phyloP scores from a whole-genome alignment of 257 asterid genomes.

The Cynanchum wilfordii region DNA sequence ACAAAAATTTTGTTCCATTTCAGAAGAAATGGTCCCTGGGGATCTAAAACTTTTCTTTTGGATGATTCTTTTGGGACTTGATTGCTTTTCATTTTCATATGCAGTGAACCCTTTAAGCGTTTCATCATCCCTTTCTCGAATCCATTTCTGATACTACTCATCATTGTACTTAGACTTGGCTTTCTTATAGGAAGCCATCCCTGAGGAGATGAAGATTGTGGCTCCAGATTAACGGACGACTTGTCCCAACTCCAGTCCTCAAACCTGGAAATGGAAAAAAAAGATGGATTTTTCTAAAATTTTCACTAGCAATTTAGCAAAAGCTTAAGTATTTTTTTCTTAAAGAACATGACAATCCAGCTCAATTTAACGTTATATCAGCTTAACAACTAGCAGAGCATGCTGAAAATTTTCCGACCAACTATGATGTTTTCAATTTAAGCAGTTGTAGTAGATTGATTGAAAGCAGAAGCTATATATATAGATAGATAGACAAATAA shows the following conservation, averaged over 20 bases:
- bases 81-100: conserved; percentile 10
- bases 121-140: conserved; percentile 25
- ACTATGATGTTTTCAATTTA: too few relatives aligned
- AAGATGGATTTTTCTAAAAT: too few relatives aligned
- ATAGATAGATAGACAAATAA: too few relatives aligned
- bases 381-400: too few relatives aligned
- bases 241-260: conserved; percentile 33
- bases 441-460: too few relatives aligned
- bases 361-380: too few relatives aligned
- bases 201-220: conserved; percentile 6
- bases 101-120: conserved; percentile 25
- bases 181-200: conserved; percentile 20
- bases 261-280: conserved; percentile 30
- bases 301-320: too few relatives aligned
- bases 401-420: too few relatives aligned
- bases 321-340: too few relatives aligned
- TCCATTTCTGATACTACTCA: conserved; percentile 27
- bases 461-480: too few relatives aligned
- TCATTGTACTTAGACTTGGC: conserved; percentile 24
- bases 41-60: conserved; percentile 32
- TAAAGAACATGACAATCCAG: too few relatives aligned
- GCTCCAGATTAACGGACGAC: conserved; percentile 16
- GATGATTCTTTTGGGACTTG: conserved; percentile 17
- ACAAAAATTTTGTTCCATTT: conserved; percentile 57
- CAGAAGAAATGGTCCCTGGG: conserved; percentile 49